Percentiles rank a stretch among this genome's conserved stretches.
phyloP scores from a whole-genome alignment of 164 flowering plant species.

The Vitis riparia region DNA sequence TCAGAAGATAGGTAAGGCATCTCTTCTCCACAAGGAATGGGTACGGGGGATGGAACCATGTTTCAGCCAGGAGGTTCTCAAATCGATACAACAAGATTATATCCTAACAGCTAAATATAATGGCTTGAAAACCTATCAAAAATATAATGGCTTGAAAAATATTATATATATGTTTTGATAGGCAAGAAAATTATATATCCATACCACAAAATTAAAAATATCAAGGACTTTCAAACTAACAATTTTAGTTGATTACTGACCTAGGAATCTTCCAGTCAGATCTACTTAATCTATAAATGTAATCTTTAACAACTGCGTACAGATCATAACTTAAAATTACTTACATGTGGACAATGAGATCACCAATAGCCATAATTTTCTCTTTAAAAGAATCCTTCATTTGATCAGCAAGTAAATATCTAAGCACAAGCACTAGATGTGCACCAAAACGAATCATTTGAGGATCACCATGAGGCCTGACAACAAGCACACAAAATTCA shows the following conservation, averaged over 20 bases:
- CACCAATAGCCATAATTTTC: conserved; percentile 82
- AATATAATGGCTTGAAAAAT: neutral
- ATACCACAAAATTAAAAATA: no score
- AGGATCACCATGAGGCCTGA: conserved; percentile 95
- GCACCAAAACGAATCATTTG: conserved; percentile 98
- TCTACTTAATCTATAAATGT: neutral
- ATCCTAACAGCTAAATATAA: neutral
- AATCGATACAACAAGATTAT: neutral
- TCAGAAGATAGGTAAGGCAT: no score
- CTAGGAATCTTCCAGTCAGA: neutral
- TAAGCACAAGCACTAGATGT: conserved; percentile 89
- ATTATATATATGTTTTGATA: no score
- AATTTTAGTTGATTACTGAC: neutral
- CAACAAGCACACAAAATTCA: conserved; percentile 9
- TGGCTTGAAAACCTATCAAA: neutral
- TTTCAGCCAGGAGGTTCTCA: neutral
- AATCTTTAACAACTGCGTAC: neutral
- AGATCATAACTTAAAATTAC: conserved; percentile 20
- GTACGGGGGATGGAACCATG: neutral
- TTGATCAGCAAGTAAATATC: conserved; percentile 74
- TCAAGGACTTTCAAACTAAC: no score
- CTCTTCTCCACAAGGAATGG: no score
- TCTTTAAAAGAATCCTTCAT: conserved; percentile 74
- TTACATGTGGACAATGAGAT: conserved; percentile 88
- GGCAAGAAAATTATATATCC: no score